Evolutionary conservation across 768 basidiomycete genomes (phyloP).

Genomic region (Leucocoprinus leucothites): DNA sequence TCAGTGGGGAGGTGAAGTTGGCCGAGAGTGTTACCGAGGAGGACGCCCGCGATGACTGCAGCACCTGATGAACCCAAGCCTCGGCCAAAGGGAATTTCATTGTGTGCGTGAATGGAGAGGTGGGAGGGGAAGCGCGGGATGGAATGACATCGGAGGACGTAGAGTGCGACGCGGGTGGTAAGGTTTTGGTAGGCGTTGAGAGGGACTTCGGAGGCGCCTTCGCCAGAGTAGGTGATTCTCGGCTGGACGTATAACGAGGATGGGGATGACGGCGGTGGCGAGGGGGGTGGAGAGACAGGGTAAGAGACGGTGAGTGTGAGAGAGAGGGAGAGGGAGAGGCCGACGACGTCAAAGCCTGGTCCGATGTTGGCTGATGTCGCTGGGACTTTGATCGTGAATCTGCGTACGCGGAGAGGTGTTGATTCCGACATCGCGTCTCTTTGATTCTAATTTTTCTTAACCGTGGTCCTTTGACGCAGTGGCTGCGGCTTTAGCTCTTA

Average conservation of each 20-base stretch:
- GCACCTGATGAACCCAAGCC: conserved; percentile 98
- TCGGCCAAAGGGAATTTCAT: conserved; percentile 97
- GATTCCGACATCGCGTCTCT: conserved; percentile 14
- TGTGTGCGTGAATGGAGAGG: conserved; percentile 74
- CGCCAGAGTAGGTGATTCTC: conserved; percentile 74
- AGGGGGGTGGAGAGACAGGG: conserved; percentile 26
- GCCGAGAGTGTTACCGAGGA: conserved; percentile 85
- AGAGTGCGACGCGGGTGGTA: conserved; percentile 94
- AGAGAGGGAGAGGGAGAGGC: conserved; percentile 89
- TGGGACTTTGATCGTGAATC: conserved; percentile 79
- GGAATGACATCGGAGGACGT: conserved; percentile 89
- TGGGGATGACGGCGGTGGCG: conserved; percentile 24
- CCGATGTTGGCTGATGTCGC: conserved; percentile 99
- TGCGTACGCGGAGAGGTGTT: conserved; percentile 16
- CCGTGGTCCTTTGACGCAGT: neutral
- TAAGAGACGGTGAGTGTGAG: conserved; percentile 67
- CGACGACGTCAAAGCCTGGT: conserved; percentile 98
- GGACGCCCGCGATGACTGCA: conserved; percentile 96
- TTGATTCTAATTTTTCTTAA: neutral
- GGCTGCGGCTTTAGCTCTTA: too few relatives aligned
- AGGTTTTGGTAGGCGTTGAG: conserved; percentile 96
- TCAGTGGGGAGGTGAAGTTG: conserved; percentile 60
- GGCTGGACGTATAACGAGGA: conserved; percentile 41
- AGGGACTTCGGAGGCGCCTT: conserved; percentile 89
- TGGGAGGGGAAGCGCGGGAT: conserved; percentile 73